Percentiles rank a stretch among this genome's conserved stretches.
Evolutionary conservation across 192 early-diverging fungal genomes (phyloP).

Genomic region (Linnemannia zychae): DNA sequence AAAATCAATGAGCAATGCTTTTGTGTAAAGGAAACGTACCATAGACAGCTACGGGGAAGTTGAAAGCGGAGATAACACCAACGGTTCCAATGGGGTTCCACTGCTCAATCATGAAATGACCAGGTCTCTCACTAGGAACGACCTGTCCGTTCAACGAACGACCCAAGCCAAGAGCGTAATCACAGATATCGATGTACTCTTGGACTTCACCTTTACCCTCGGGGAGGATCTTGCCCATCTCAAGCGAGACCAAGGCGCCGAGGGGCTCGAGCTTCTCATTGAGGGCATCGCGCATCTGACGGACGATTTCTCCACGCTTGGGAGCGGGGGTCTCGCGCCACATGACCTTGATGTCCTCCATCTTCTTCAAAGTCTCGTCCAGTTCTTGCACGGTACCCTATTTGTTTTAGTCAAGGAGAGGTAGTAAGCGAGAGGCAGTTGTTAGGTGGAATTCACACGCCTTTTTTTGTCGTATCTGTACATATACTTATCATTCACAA

Average conservation of each 20-base stretch:
- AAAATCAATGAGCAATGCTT: neutral
- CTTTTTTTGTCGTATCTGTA: too few species aligned
- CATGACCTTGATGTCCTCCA: conserved; percentile 68
- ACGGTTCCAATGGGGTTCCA: conserved; percentile 95
- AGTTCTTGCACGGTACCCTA: conserved; percentile 71
- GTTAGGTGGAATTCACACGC: neutral
- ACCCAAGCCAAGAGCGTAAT: conserved; percentile 90
- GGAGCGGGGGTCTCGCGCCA: conserved; percentile 79
- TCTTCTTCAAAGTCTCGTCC: conserved; percentile 71
- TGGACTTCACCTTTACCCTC: conserved; percentile 97
- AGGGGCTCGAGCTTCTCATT: conserved; percentile 80
- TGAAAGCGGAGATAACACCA: conserved; percentile 95
- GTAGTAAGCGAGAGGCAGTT: neutral
- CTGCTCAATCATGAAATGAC: conserved; percentile 95
- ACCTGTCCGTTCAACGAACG: conserved; percentile 86
- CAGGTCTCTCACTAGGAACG: conserved; percentile 91
- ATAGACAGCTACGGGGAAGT: conserved; percentile 82
- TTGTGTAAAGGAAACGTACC: conserved; percentile 15
- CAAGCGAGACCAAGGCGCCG: conserved; percentile 88
- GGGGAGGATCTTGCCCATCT: conserved; percentile 96
- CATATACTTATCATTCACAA: too few species aligned
- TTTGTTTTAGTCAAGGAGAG: neutral
- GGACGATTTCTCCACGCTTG: conserved; percentile 89
- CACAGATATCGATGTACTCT: conserved; percentile 96
- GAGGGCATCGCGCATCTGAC: conserved; percentile 90